A percentile compares a stretch with the other conserved stretches of the same genome.
phyloP scores from a whole-genome alignment of 2,329 filamentous ascomycete species.

The Diaporthe destruens region DNA sequence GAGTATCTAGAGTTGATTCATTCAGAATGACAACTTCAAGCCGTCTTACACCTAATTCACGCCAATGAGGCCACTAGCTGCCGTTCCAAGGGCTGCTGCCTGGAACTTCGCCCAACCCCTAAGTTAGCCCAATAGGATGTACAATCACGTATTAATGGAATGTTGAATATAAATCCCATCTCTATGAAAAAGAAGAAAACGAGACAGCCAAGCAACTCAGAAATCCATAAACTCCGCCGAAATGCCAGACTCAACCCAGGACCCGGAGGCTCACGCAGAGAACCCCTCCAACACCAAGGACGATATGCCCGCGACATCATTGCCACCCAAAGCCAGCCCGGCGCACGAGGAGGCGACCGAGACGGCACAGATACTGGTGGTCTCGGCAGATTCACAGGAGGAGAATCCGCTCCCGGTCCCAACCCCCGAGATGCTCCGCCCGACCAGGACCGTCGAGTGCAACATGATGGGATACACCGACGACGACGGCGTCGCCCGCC shows the following conservation, averaged over 20 bases:
- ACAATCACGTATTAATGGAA: neutral
- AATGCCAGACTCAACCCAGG: neutral
- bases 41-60: neutral
- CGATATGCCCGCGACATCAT: neutral
- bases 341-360: neutral
- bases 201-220: neutral
- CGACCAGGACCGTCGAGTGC: conserved; percentile 18
- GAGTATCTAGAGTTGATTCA: neutral
- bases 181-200: no score
- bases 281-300: neutral
- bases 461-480: conserved; percentile 9
- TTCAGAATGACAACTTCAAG: neutral
- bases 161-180: no score
- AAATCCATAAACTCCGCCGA: neutral
- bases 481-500: neutral
- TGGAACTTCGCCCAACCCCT: neutral
- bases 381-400: no score
- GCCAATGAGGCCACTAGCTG: neutral
- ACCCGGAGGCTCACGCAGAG: neutral
- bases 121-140: neutral
- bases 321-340: neutral
- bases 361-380: neutral
- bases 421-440: neutral
- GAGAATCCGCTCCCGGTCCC: neutral
- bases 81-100: neutral